A percentile compares a stretch with the other conserved stretches of the same genome.
Conservation (phyloP, 192 early-diverging fungal species). For the Martensiomyces pterosporus region DNA sequence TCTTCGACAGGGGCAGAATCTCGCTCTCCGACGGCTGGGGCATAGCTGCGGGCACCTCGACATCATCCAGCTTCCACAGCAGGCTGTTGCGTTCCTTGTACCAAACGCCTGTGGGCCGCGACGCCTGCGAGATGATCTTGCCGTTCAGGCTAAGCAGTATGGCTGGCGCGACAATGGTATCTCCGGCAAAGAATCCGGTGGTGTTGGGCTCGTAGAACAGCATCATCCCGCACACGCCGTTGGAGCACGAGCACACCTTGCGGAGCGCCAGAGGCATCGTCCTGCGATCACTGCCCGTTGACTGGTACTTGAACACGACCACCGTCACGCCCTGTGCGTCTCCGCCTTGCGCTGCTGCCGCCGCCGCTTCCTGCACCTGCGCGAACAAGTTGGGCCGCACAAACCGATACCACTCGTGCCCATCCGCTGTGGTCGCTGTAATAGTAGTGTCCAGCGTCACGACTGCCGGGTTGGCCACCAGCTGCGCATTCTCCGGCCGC, state of each 20-base stretch:
- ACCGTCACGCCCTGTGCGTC: conserved; percentile 11
- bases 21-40: not conserved
- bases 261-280: conserved; percentile 17
- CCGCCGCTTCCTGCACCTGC: conserved; percentile 5
- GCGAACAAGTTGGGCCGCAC: conserved; percentile 48
- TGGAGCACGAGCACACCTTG: not conserved
- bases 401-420: conserved; percentile 45
- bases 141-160: conserved; percentile 31
- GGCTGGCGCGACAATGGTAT: conserved; percentile 16
- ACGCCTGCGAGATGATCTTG: conserved; percentile 23
- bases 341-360: too few relatives aligned
- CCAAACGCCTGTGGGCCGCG: conserved; percentile 39
- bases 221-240: conserved; percentile 18
- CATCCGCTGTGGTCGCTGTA: conserved; percentile 20
- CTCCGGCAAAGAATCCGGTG: conserved; percentile 17
- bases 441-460: conserved; percentile 36
- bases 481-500: conserved; percentile 14
- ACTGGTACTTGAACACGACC: conserved; percentile 42
- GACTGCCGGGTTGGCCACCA: conserved; percentile 40
- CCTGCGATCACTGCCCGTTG: not conserved
- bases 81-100: conserved; percentile 39
- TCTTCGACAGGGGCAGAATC: conserved; percentile 4
- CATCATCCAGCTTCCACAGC: conserved; percentile 33
- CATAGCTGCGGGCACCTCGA: conserved; percentile 16
- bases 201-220: conserved; percentile 30